These are phyloP conservation scores for Aspergillus versicolor DNA, from an alignment of 2,329 filamentous ascomycete species.

Conservation along the genomic window DNA sequence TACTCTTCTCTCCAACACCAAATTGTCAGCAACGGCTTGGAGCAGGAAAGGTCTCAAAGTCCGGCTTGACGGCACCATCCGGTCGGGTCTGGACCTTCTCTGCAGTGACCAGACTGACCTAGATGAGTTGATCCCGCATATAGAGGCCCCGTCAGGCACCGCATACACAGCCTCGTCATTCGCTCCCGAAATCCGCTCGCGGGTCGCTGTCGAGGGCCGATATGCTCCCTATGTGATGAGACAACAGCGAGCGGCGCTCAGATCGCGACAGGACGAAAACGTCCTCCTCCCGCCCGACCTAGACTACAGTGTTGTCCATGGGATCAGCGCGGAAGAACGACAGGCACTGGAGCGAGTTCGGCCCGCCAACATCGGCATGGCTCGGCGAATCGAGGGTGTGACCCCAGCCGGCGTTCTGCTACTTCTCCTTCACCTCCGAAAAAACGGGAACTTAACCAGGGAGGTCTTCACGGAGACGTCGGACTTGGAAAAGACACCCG, in stretches of 20 bases:
- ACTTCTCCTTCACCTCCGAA: slow-evolving; percentile 43
- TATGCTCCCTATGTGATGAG: slow-evolving; percentile 84
- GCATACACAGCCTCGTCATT: slow-evolving; percentile 51
- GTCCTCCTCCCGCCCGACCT: slow-evolving; percentile 70
- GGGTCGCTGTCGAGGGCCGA: slow-evolving; percentile 76
- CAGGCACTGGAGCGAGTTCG: slow-evolving; percentile 66
- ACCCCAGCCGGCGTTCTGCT: slow-evolving; percentile 47
- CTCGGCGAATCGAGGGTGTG: slow-evolving; percentile 77
- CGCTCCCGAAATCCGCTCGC: slow-evolving; percentile 58
- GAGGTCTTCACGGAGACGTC: slow-evolving; percentile 1
- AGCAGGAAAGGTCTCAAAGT: slow-evolving; percentile 66
- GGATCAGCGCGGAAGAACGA: slow-evolving; percentile 78
- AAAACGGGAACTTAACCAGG: not conserved
- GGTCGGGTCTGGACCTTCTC: slow-evolving; percentile 77
- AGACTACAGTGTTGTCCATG: slow-evolving; percentile 71
- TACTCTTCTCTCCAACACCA: slow-evolving; percentile 57
- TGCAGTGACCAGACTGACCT: slow-evolving; percentile 63
- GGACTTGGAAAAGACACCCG: slow-evolving; percentile 16
- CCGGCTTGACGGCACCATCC: slow-evolving; percentile 63
- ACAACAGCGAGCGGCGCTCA: slow-evolving; percentile 65
- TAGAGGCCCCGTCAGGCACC: slow-evolving; percentile 40
- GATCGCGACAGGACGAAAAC: slow-evolving; percentile 73
- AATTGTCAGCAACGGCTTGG: slow-evolving; percentile 66
- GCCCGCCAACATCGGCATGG: slow-evolving; percentile 87
- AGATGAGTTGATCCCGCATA: slow-evolving; percentile 55